Evolutionary conservation across 805 yeast genomes (phyloP).

Genomic region (Lachancea sp.): DNA sequence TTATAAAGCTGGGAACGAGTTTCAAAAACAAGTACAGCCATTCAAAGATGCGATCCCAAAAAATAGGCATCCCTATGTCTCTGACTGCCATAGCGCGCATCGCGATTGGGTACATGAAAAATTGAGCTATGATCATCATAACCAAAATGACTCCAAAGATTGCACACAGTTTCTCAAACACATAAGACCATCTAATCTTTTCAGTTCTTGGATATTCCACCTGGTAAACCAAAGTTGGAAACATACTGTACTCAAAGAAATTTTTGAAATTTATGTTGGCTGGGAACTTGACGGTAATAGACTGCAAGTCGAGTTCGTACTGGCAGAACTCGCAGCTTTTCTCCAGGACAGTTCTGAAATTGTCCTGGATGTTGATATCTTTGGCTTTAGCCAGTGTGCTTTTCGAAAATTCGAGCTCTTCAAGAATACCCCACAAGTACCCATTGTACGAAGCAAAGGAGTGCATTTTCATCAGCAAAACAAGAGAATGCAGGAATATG

Average conservation of each 20-base stretch:
- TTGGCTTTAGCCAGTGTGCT: conserved; percentile 38
- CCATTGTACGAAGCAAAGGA: conserved; percentile 92
- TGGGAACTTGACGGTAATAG: conserved; percentile 54
- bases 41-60: conserved; percentile 17
- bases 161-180: conserved; percentile 64
- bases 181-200: conserved; percentile 60
- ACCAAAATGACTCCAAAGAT: conserved; percentile 80
- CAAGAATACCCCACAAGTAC: conserved; percentile 61
- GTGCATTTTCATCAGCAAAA: conserved; percentile 90
- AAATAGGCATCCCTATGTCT: conserved; percentile 22
- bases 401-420: conserved; percentile 49
- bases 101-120: conserved; percentile 67
- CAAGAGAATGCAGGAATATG: conserved; percentile 75
- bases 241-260: conserved; percentile 76
- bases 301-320: conserved; percentile 61
- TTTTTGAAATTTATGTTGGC: conserved; percentile 55
- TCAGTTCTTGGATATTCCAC: conserved; percentile 74
- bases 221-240: conserved; percentile 82
- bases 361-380: conserved; percentile 21
- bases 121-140: conserved; percentile 77
- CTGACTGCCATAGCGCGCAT: conserved; percentile 51
- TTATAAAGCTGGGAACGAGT: conserved; percentile 71
- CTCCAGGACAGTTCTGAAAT: conserved; percentile 32
- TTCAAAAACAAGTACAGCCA: conserved; percentile 47
- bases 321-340: conserved; percentile 61